Evolutionary conservation across 2,329 filamentous ascomycete species (phyloP).

Genomic region (Fonsecaea pedrosoi): DNA sequence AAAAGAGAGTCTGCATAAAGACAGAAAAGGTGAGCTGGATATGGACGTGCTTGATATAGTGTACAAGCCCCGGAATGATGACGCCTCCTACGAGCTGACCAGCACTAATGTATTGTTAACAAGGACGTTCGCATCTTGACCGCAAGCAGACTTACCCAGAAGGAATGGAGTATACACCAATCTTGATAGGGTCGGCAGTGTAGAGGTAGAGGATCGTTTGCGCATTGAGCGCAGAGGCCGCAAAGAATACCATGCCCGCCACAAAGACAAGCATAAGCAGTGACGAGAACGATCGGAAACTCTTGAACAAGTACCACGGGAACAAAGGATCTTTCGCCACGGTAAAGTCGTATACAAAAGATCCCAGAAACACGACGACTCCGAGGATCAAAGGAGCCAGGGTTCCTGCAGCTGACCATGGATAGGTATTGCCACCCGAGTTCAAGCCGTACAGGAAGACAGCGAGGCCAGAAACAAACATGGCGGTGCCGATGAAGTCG

Average conservation of each 20-base stretch:
- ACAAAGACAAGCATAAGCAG: constrained; percentile 35
- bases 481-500: constrained; percentile 60
- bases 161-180: constrained; percentile 34
- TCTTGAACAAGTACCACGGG: constrained; percentile 45
- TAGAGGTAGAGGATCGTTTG: constrained; percentile 32
- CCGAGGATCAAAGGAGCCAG: constrained; percentile 53
- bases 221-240: constrained; percentile 32
- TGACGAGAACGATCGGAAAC: constrained; percentile 31
- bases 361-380: constrained; percentile 47
- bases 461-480: constrained; percentile 58
- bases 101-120: constrained; percentile 21
- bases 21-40: constrained; percentile 32
- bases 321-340: constrained; percentile 55
- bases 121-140: background rate
- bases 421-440: constrained; percentile 41
- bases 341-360: constrained; percentile 48
- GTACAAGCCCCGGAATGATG: constrained; percentile 29
- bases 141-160: constrained; percentile 27
- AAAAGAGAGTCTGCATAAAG: constrained; percentile 34
- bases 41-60: constrained; percentile 34
- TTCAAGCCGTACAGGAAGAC: constrained; percentile 57
- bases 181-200: constrained; percentile 32
- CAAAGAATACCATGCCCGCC: constrained; percentile 34
- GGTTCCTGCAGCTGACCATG: constrained; percentile 50
- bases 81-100: constrained; percentile 34